These are phyloP conservation scores for Ephemerocybe angulata DNA, from an alignment of 768 basidiomycete species.

Conservation along the genomic window DNA sequence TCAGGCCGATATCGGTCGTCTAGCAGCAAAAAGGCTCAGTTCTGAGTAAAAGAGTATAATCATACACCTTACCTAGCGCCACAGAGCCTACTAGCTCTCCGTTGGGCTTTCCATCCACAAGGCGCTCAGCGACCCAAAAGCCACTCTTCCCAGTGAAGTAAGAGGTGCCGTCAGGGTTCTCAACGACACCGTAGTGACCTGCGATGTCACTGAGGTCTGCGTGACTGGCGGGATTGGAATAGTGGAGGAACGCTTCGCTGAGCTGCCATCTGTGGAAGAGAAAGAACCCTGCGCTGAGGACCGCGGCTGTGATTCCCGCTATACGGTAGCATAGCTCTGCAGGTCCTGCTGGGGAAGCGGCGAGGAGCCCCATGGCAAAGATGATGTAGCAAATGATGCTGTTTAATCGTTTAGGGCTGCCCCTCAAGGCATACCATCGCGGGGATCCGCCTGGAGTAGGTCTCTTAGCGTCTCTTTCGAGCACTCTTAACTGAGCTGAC, in stretches of 20 bases:
- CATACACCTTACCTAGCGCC: neutral
- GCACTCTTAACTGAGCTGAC: no score
- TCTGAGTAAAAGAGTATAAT: neutral
- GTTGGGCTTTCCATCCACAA: no score
- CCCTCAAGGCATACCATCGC: no score
- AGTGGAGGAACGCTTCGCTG: neutral
- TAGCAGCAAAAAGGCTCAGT: neutral
- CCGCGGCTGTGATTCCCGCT: neutral
- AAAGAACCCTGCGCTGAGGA: neutral
- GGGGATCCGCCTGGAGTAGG: no score
- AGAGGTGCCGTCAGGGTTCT: neutral
- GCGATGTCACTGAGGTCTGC: neutral
- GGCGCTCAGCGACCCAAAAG: neutral
- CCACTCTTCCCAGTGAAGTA: neutral
- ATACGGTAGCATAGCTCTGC: neutral
- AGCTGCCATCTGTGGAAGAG: neutral
- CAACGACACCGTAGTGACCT: neutral
- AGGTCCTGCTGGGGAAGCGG: neutral
- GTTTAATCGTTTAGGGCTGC: neutral
- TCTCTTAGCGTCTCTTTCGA: no score
- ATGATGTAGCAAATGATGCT: neutral
- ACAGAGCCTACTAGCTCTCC: neutral
- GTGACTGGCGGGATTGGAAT: neutral
- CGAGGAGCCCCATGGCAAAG: neutral
- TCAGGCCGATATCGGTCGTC: neutral